A percentile compares a stretch with the other conserved stretches of the same genome.
Evolutionary conservation across 805 yeast genomes (phyloP).

Genomic region (Candida sphagnicola): DNA sequence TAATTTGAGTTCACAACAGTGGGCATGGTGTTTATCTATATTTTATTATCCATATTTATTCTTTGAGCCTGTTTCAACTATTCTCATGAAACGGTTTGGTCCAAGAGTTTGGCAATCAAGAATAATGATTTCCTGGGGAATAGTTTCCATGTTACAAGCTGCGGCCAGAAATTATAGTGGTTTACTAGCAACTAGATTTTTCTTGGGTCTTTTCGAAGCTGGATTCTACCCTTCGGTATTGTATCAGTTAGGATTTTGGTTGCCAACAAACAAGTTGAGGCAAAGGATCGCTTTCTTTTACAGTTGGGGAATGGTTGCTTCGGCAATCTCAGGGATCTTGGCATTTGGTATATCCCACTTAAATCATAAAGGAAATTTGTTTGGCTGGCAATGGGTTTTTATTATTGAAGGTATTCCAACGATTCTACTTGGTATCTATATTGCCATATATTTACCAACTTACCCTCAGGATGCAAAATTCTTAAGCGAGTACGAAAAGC

Average conservation of each 20-base stretch:
- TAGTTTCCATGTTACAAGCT: constrained; percentile 10
- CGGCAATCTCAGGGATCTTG: constrained; percentile 17
- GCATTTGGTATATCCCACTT: constrained; percentile 14
- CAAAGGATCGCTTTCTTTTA: constrained; percentile 19
- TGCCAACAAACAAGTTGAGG: constrained; percentile 16
- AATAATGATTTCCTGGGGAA: constrained; percentile 11
- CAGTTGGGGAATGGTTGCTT: constrained; percentile 17
- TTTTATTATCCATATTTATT: constrained; percentile 11
- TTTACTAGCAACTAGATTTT: constrained; percentile 9
- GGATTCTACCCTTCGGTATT: constrained; percentile 11
- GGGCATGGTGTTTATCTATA: constrained; percentile 11
- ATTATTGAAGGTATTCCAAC: constrained; percentile 12
- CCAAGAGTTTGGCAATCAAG: constrained; percentile 11
- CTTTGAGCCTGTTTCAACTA: constrained; percentile 9
- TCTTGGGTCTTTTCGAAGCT: constrained; percentile 9
- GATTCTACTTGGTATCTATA: constrained; percentile 7
- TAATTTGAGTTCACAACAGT: constrained; percentile 8
- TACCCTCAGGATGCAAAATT: constrained; percentile 11
- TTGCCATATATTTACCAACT: constrained; percentile 10
- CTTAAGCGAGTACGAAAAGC: constrained; percentile 9
- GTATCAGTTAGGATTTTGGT: constrained; percentile 18
- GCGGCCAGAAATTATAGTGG: constrained; percentile 8
- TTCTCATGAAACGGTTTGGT: constrained; percentile 7
- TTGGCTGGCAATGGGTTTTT: constrained; percentile 13
- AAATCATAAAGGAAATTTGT: constrained; percentile 8